phyloP scores from a whole-genome alignment of 495 filamentous ascomycete genomes.

The Lophiotrema nucula region DNA sequence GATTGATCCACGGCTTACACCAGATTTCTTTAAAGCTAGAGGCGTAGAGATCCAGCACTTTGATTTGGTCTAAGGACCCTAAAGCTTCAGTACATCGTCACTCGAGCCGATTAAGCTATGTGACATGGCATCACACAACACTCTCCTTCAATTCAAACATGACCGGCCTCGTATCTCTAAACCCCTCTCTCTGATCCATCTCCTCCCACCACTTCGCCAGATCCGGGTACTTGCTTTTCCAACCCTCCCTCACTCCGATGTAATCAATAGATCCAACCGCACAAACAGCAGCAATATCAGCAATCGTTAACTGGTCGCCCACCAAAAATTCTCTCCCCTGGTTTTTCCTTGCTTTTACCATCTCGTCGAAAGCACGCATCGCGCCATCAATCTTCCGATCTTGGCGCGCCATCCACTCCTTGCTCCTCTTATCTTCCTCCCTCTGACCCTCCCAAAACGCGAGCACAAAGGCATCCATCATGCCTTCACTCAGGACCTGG shows the following conservation, averaged over 20 bases:
- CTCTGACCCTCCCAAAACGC: constrained; percentile 32
- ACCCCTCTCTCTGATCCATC: too few species aligned
- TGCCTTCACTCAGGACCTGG: constrained; percentile 32
- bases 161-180: too few species aligned
- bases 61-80: not conserved
- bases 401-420: constrained; percentile 29
- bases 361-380: not conserved
- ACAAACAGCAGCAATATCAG: too few species aligned
- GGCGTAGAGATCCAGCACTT: not conserved
- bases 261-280: too few species aligned
- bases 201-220: too few species aligned
- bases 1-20: not conserved
- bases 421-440: constrained; percentile 17
- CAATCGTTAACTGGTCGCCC: not conserved
- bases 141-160: too few species aligned
- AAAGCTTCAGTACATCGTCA: too few species aligned
- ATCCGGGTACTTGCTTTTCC: too few species aligned
- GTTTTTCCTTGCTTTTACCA: not conserved
- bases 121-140: too few species aligned
- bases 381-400: constrained; percentile 10
- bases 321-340: not conserved
- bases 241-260: too few species aligned
- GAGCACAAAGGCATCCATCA: constrained; percentile 35
- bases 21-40: not conserved
- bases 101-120: too few species aligned